A percentile compares a stretch with the other conserved stretches of the same genome.
These are phyloP conservation scores for Lentinula aciculospora DNA, from an alignment of 768 basidiomycete species.

Conservation along the genomic window DNA sequence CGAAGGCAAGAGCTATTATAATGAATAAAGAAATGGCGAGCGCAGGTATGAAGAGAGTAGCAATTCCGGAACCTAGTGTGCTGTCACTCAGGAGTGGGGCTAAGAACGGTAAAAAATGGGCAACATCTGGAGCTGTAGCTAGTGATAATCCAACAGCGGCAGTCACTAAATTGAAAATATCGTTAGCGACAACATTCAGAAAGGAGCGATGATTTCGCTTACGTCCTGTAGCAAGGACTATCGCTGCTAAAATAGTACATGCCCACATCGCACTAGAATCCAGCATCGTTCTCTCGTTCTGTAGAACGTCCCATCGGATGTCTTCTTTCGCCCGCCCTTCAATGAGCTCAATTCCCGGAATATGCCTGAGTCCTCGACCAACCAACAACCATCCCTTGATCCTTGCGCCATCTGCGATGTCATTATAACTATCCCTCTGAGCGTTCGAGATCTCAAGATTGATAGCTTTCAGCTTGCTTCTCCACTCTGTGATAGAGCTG, in stretches of 20 bases:
- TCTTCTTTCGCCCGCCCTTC: slow-evolving; percentile 82
- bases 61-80: slow-evolving; percentile 54
- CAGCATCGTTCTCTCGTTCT: slow-evolving; percentile 44
- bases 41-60: slow-evolving; percentile 64
- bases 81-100: slow-evolving; percentile 41
- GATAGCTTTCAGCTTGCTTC: slow-evolving; percentile 63
- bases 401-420: slow-evolving; percentile 64
- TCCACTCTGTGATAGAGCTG: slow-evolving; percentile 62
- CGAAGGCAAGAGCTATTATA: slow-evolving; percentile 39
- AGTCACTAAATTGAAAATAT: slow-evolving; percentile 41
- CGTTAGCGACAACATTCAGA: background rate
- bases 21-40: slow-evolving; percentile 57
- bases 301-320: slow-evolving; percentile 74
- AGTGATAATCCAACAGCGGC: slow-evolving; percentile 66
- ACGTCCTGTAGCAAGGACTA: slow-evolving; percentile 58
- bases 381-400: slow-evolving; percentile 78
- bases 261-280: slow-evolving; percentile 54
- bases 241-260: slow-evolving; percentile 39
- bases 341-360: slow-evolving; percentile 63
- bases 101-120: slow-evolving; percentile 67
- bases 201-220: slow-evolving; percentile 25
- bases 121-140: slow-evolving; percentile 65
- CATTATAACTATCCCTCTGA: slow-evolving; percentile 61
- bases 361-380: slow-evolving; percentile 57
- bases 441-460: slow-evolving; percentile 68